These are phyloP conservation scores for Arthrobotrys sinensis DNA, from an alignment of 2,329 filamentous ascomycete species.

Conservation along the genomic window DNA sequence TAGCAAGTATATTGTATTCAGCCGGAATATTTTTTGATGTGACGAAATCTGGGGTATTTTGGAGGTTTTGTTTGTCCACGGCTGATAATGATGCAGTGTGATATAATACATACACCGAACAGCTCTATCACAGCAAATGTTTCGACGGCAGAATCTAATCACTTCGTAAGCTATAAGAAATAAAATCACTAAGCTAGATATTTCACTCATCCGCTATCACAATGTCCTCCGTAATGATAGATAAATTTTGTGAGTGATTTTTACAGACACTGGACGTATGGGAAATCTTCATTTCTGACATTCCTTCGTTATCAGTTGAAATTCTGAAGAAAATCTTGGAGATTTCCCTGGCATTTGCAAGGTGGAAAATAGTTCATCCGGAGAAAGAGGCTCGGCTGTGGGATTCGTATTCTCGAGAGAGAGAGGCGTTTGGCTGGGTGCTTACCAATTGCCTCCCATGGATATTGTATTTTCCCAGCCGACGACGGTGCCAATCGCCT, in stretches of 20 bases:
- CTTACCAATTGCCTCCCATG: slow-evolving; percentile 40
- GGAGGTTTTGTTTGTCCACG: slow-evolving; percentile 3
- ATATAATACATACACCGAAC: slow-evolving; percentile 4
- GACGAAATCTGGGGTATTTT: slow-evolving; percentile 23
- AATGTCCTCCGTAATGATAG: background rate
- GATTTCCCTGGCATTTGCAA: slow-evolving; percentile 56
- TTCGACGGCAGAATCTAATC: background rate
- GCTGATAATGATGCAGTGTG: slow-evolving; percentile 13
- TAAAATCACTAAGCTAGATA: background rate
- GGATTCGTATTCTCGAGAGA: slow-evolving; percentile 10
- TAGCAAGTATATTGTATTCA: slow-evolving; percentile 10
- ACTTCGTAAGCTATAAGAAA: slow-evolving; percentile 11
- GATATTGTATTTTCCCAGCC: slow-evolving; percentile 32
- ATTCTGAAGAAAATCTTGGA: slow-evolving; percentile 8
- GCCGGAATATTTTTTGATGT: slow-evolving; percentile 26
- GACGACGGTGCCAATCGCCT: slow-evolving; percentile 26
- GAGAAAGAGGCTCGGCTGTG: slow-evolving; percentile 32
- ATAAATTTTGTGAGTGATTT: slow-evolving; percentile 11
- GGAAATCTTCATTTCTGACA: slow-evolving; percentile 6
- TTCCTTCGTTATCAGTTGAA: background rate
- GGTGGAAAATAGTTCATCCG: slow-evolving; percentile 62
- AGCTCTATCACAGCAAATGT: background rate
- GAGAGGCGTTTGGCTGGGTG: slow-evolving; percentile 18
- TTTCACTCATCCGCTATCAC: background rate
- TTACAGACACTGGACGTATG: background rate